Evolutionary conservation across 306 rosid species (phyloP).

Genomic region (Acmispon strigosus): DNA sequence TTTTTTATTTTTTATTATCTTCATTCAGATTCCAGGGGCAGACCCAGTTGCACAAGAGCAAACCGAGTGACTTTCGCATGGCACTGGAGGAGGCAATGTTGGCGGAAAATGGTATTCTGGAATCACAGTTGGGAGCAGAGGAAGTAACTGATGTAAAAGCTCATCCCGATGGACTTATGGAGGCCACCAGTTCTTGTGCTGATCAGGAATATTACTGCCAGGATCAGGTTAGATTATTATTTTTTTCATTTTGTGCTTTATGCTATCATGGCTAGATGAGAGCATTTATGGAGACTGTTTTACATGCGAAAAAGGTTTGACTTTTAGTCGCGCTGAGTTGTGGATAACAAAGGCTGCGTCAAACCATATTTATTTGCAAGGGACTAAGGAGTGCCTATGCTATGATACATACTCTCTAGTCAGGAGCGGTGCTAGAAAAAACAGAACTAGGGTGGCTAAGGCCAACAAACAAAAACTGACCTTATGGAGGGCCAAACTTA

Average conservation of each 20-base stretch:
- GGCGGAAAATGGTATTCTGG: constrained; percentile 63
- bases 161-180: constrained; percentile 25
- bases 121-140: constrained; percentile 35
- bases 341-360: not conserved
- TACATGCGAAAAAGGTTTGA: not conserved
- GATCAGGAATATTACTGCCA: constrained; percentile 41
- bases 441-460: not conserved
- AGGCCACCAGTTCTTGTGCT: constrained; percentile 37
- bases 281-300: not conserved
- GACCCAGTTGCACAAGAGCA: constrained; percentile 86
- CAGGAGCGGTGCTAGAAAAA: not conserved
- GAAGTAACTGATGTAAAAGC: constrained; percentile 31
- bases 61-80: constrained; percentile 73
- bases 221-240: constrained; percentile 29
- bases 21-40: constrained; percentile 79
- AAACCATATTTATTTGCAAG: not conserved
- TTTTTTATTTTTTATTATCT: not conserved
- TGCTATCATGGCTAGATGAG: not conserved
- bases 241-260: constrained; percentile 6
- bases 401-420: not conserved
- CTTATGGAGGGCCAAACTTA: not conserved
- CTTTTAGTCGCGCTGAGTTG: constrained; percentile 5
- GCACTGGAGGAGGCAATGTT: constrained; percentile 94
- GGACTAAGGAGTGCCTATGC: not conserved
- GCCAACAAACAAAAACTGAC: not conserved